These are phyloP conservation scores for Datisca glomerata DNA, from an alignment of 306 rosid genomes.

Conservation along the genomic window DNA sequence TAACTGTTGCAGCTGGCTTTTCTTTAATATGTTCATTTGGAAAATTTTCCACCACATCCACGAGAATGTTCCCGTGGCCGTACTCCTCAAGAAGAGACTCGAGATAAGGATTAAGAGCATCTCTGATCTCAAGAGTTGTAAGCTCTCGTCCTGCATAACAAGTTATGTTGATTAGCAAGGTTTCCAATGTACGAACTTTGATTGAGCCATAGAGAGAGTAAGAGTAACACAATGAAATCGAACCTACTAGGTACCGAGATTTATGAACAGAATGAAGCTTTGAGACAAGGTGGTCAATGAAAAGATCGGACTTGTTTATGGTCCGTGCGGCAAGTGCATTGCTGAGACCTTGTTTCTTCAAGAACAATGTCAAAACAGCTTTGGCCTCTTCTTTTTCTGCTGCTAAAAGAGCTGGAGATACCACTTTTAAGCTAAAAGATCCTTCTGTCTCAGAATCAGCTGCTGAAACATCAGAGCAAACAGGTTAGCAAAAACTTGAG, in stretches of 20 bases:
- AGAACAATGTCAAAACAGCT: constrained; percentile 68
- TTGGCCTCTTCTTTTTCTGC: constrained; percentile 97
- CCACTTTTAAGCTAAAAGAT: constrained; percentile 26
- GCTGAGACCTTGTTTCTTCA: constrained; percentile 80
- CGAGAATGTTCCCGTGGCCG: constrained; percentile 35
- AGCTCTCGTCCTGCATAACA: constrained; percentile 71
- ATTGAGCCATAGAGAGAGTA: background rate
- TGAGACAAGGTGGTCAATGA: constrained; percentile 63
- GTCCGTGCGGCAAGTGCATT: constrained; percentile 62
- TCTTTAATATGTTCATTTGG: constrained; percentile 53
- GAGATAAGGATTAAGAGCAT: constrained; percentile 62
- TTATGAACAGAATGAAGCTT: constrained; percentile 75
- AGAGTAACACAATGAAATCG: constrained; percentile 29
- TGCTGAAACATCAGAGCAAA: constrained; percentile 10
- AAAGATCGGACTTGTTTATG: constrained; percentile 60
- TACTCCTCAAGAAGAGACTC: constrained; percentile 66
- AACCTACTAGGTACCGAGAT: constrained; percentile 92
- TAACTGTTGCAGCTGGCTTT: constrained; percentile 20
- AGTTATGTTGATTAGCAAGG: constrained; percentile 13
- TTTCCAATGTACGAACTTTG: constrained; percentile 3
- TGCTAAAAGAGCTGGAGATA: constrained; percentile 51
- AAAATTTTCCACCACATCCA: constrained; percentile 56
- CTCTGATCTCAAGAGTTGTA: constrained; percentile 89
- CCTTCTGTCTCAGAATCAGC: constrained; percentile 44
- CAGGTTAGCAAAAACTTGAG: constrained; percentile 8